Evolutionary conservation across 2,329 filamentous ascomycete species (phyloP).

Genomic region (Allantophomopsis cytisporea): DNA sequence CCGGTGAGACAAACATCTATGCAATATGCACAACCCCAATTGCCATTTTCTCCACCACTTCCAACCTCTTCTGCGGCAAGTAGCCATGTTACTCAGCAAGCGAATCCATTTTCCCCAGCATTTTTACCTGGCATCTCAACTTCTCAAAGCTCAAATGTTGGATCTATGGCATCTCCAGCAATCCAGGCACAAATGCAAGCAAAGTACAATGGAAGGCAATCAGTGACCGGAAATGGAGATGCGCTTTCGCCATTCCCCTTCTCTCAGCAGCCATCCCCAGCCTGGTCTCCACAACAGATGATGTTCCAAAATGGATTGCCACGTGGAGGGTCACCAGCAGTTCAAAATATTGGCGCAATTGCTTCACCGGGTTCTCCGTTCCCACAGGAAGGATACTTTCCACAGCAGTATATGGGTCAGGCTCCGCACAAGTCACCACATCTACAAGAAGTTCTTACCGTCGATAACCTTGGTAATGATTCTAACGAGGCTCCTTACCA

Average conservation of each 20-base stretch:
- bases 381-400: slow-evolving; percentile 23
- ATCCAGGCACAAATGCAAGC: slow-evolving; percentile 42
- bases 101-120: slow-evolving; percentile 33
- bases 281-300: slow-evolving; percentile 43
- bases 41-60: slow-evolving; percentile 74
- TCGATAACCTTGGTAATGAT: slow-evolving; percentile 26
- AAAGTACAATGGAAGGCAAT: slow-evolving; percentile 58
- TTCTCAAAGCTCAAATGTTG: slow-evolving; percentile 47
- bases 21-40: slow-evolving; percentile 47
- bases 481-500: slow-evolving; percentile 27
- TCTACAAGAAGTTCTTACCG: slow-evolving; percentile 50
- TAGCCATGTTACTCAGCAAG: slow-evolving; percentile 42
- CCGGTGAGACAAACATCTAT: slow-evolving; percentile 58
- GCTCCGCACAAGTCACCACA: slow-evolving; percentile 41
- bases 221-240: slow-evolving; percentile 48
- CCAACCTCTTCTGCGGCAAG: slow-evolving; percentile 68
- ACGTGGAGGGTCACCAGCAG: slow-evolving; percentile 50
- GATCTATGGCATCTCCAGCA: slow-evolving; percentile 60
- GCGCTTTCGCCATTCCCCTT: slow-evolving; percentile 53
- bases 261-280: slow-evolving; percentile 45
- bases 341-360: slow-evolving; percentile 37
- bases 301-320: slow-evolving; percentile 35
- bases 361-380: slow-evolving; percentile 54
- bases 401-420: slow-evolving; percentile 20
- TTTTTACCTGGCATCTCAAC: slow-evolving; percentile 50